phyloP scores from a whole-genome alignment of 148 eudicot genomes.

The Chenopodium album region DNA sequence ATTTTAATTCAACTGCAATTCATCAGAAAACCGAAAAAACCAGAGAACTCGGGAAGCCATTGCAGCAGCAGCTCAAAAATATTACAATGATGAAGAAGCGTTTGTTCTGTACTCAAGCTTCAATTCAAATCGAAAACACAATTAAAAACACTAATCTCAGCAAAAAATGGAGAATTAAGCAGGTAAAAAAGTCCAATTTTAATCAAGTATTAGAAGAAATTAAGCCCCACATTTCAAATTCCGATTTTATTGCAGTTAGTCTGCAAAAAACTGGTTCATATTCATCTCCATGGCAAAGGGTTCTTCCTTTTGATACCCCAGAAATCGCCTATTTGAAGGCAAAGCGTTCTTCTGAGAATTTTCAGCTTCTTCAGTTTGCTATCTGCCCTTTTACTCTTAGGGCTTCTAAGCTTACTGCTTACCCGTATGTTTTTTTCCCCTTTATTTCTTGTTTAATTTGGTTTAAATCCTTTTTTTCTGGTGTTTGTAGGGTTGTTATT shows the following conservation, averaged over 20 bases:
- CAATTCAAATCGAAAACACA: conserved; percentile 13
- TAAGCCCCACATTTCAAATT: conserved; percentile 38
- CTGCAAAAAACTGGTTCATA: conserved; percentile 71
- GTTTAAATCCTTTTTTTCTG: neutral
- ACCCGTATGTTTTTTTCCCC: conserved; percentile 55
- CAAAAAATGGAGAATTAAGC: conserved; percentile 58
- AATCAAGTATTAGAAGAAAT: conserved; percentile 41
- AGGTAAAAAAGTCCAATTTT: conserved; percentile 76
- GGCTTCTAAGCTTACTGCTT: conserved; percentile 64
- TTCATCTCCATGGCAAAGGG: conserved; percentile 79
- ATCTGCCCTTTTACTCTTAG: conserved; percentile 69
- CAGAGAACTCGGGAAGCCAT: conserved; percentile 11
- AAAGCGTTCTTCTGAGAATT: conserved; percentile 64
- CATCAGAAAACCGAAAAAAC: neutral
- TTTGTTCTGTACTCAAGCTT: conserved; percentile 31
- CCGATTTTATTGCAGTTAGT: conserved; percentile 73
- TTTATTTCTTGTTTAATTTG: neutral
- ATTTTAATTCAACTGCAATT: neutral
- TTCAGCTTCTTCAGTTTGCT: conserved; percentile 83
- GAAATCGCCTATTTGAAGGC: conserved; percentile 72
- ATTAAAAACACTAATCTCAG: neutral
- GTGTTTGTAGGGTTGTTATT: neutral
- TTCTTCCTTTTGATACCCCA: conserved; percentile 58
- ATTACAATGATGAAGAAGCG: conserved; percentile 31
- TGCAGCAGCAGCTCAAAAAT: neutral